These are phyloP conservation scores for Colletotrichum aenigma DNA, from an alignment of 2,329 filamentous ascomycete genomes.

Conservation along the genomic window DNA sequence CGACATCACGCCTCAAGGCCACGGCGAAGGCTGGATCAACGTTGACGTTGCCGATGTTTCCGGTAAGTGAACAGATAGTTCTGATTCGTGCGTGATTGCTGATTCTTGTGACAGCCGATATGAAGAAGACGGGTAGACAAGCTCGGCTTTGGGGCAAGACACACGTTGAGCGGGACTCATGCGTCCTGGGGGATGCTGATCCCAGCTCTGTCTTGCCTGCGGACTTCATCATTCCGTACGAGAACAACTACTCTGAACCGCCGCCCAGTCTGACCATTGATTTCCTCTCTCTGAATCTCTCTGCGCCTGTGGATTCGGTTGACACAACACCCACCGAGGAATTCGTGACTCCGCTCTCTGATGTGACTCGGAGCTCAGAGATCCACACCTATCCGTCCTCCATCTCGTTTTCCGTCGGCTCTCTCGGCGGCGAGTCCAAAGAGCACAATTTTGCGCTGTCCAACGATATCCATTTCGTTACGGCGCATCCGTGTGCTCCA, in stretches of 20 bases:
- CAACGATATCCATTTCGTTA: constrained; percentile 69
- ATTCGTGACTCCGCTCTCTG: constrained; percentile 41
- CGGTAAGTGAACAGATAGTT: constrained; percentile 40
- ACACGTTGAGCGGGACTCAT: constrained; percentile 63
- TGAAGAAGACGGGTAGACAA: constrained; percentile 55
- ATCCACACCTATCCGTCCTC: constrained; percentile 44
- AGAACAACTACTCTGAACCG: constrained; percentile 54
- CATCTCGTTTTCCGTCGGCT: constrained; percentile 41
- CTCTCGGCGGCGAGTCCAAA: constrained; percentile 42
- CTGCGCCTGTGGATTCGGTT: constrained; percentile 45
- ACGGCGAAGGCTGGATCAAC: constrained; percentile 63
- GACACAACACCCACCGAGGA: constrained; percentile 49
- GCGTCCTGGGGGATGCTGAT: constrained; percentile 63
- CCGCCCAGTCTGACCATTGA: constrained; percentile 53
- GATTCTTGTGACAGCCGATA: constrained; percentile 43
- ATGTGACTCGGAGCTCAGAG: constrained; percentile 31
- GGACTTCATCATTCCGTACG: constrained; percentile 66
- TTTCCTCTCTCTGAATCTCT: constrained; percentile 56
- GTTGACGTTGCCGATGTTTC: constrained; percentile 59
- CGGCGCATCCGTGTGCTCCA: constrained; percentile 67
- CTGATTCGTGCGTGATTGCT: not conserved
- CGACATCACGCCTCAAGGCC: constrained; percentile 56
- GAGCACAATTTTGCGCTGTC: constrained; percentile 50
- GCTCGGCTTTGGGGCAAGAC: constrained; percentile 67
- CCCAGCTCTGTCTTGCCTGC: constrained; percentile 59